Conservation (phyloP, 106 monocot genomes). For the Chionographis japonica region DNA sequence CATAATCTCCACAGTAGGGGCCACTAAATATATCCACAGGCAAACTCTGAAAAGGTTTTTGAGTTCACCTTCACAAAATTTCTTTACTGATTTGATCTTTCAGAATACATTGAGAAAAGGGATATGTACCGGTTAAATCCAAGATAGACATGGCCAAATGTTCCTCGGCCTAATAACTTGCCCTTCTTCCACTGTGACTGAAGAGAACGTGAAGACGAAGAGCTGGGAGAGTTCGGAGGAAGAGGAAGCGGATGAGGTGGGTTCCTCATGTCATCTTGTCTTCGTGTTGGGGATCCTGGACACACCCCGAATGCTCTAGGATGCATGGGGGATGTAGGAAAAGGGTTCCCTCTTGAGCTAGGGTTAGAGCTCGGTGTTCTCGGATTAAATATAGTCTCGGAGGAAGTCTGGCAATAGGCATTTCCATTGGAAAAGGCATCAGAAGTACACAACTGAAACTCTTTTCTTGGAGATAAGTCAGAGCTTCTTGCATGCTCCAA, state of each 20-base stretch:
- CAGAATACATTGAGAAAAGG: not conserved
- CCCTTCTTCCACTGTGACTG: slow-evolving; percentile 86
- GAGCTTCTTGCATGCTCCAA: slow-evolving; percentile 26
- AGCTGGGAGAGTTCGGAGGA: slow-evolving; percentile 70
- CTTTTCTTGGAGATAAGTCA: slow-evolving; percentile 45
- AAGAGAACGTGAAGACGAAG: slow-evolving; percentile 32
- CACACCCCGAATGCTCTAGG: slow-evolving; percentile 14
- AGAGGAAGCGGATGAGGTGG: slow-evolving; percentile 80
- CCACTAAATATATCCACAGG: too few relatives aligned
- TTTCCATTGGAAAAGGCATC: slow-evolving; percentile 23
- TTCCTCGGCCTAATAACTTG: slow-evolving; percentile 85
- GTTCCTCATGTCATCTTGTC: slow-evolving; percentile 56
- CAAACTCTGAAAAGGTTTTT: too few relatives aligned
- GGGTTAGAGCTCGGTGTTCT: slow-evolving; percentile 25
- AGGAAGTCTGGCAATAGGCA: slow-evolving; percentile 16
- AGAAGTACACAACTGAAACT: slow-evolving; percentile 9
- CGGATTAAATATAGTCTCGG: slow-evolving; percentile 25
- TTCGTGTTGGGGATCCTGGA: slow-evolving; percentile 43
- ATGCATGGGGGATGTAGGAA: slow-evolving; percentile 52
- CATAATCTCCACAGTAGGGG: not conserved
- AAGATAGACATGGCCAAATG: slow-evolving; percentile 89
- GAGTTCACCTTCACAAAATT: not conserved
- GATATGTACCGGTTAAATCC: slow-evolving; percentile 83
- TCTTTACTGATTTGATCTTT: not conserved
- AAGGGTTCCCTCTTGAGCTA: slow-evolving; percentile 27